Conservation (phyloP, 2,329 filamentous ascomycete species). For the Polytolypa hystricis region DNA sequence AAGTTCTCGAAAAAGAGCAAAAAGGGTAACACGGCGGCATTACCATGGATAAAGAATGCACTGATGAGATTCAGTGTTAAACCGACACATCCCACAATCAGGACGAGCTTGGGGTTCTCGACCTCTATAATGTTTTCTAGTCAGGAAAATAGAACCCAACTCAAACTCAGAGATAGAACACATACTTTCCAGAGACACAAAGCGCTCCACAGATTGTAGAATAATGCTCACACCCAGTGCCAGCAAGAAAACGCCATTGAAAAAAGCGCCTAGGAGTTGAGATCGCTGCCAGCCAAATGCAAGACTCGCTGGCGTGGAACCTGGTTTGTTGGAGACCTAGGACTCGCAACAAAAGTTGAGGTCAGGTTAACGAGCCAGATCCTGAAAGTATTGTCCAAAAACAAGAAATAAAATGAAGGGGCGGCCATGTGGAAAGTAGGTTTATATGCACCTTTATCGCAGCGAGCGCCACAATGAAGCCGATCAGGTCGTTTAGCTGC, state of each 20-base stretch:
- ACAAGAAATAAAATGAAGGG: too few relatives aligned
- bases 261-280: conserved; percentile 63
- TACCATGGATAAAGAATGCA: conserved; percentile 54
- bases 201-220: conserved; percentile 61
- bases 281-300: conserved; percentile 70
- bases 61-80: conserved; percentile 57
- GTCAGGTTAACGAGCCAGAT: background rate
- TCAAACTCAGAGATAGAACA: too few relatives aligned
- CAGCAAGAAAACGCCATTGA: conserved; percentile 68
- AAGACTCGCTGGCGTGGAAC: conserved; percentile 45
- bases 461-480: conserved; percentile 52
- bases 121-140: too few relatives aligned
- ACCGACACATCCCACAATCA: conserved; percentile 61
- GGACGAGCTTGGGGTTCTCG: conserved; percentile 52
- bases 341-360: background rate
- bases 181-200: conserved; percentile 46
- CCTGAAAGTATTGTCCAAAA: too few relatives aligned
- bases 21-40: background rate
- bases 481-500: conserved; percentile 61
- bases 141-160: too few relatives aligned
- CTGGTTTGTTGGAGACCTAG: conserved; percentile 46
- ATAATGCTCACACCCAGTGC: conserved; percentile 62
- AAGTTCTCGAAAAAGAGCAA: background rate
- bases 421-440: background rate
- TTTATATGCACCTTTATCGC: conserved; percentile 46